Evolutionary conservation across 2,329 filamentous ascomycete species (phyloP), one percentile per base, ranked within the genome.

Genomic region (Didymella exigua): DNA sequence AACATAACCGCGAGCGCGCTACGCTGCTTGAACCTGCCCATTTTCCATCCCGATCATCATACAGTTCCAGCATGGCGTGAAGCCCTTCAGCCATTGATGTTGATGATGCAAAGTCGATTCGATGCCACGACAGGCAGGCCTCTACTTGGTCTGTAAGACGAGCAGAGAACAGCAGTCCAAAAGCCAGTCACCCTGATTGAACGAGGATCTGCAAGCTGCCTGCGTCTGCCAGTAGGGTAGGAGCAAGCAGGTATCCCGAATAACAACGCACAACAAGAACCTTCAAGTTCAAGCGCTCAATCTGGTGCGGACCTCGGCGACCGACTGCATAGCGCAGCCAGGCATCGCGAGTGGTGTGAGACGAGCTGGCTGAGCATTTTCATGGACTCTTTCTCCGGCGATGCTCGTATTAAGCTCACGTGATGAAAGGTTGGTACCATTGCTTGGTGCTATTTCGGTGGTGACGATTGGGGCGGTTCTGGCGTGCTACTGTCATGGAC

Each of bases 401-500:
- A 10, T 24, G 1, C 3, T 23, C 27, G 23, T 24, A 9, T 2
- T 31, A 9, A n/a, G 10, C 14, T 21, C 14, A 18, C 7, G 4
- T 4, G 14, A 5, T 40, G 9, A 16, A 16, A 13, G 4, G 16
- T 21, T 16, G 14, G 13, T 45, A 14, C n/a, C 23, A 23, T 41
- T 10, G 14, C 2, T 31, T 9, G 11, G 3, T 18, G 29, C 51
- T 63, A 67, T 56, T 56, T 57, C 33, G 36, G 44, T 24, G 64
- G 42, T 9, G 58, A 46, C 43, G 56, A 56, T 59, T 64, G 67
- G 14, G 63, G 65, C 47, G 65, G 51, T 43, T 66, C 58, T 23
- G 67, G 68, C 3, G 67, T 66, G 44, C 69, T 69, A 16, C 71
- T 67, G 45, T 76, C 73, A n/a, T 73, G 74, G 30, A 98, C 93